phyloP scores from a whole-genome alignment of 2,329 filamentous ascomycete genomes.

The Penicillium sp. region DNA sequence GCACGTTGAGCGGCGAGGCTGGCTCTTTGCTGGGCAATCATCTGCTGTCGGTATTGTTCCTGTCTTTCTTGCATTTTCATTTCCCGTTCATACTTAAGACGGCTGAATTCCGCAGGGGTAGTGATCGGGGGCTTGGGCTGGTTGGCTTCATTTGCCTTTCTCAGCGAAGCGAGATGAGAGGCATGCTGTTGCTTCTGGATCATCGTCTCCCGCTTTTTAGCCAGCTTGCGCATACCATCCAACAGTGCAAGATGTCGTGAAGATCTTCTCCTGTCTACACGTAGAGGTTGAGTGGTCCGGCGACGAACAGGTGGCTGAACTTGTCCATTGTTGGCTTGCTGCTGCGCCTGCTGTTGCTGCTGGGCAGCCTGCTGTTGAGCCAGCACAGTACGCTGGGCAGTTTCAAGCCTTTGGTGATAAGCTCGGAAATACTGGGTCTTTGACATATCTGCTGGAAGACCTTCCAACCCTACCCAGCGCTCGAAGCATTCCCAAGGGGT shows the following conservation, averaged over 20 bases:
- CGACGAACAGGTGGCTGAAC: conserved; percentile 61
- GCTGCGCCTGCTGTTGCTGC: conserved; percentile 51
- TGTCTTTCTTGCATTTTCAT: conserved; percentile 61
- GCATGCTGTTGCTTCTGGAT: conserved; percentile 85
- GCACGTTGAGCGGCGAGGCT: conserved; percentile 45
- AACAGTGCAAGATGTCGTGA: conserved; percentile 85
- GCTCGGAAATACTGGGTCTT: conserved; percentile 94
- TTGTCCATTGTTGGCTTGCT: conserved; percentile 51
- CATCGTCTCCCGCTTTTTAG: conserved; percentile 86
- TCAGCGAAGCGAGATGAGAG: conserved; percentile 71
- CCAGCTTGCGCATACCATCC: conserved; percentile 91
- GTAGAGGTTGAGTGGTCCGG: conserved; percentile 71
- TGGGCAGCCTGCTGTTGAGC: conserved; percentile 55
- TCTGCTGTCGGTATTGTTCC: conserved; percentile 63
- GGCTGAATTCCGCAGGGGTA: conserved; percentile 87
- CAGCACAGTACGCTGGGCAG: conserved; percentile 60
- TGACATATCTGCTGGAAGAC: conserved; percentile 86
- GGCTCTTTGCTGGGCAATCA: conserved; percentile 56
- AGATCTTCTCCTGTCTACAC: conserved; percentile 83
- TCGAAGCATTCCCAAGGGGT: conserved; percentile 99
- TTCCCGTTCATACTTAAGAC: conserved; percentile 84
- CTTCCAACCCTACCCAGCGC: conserved; percentile 89
- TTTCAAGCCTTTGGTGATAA: conserved; percentile 63
- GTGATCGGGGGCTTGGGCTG: conserved; percentile 61
- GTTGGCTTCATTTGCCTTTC: conserved; percentile 73